A percentile compares a stretch with the other conserved stretches of the same genome.
Evolutionary conservation across 148 eudicot species (phyloP).

Genomic region (Rhododendron mucronatum): DNA sequence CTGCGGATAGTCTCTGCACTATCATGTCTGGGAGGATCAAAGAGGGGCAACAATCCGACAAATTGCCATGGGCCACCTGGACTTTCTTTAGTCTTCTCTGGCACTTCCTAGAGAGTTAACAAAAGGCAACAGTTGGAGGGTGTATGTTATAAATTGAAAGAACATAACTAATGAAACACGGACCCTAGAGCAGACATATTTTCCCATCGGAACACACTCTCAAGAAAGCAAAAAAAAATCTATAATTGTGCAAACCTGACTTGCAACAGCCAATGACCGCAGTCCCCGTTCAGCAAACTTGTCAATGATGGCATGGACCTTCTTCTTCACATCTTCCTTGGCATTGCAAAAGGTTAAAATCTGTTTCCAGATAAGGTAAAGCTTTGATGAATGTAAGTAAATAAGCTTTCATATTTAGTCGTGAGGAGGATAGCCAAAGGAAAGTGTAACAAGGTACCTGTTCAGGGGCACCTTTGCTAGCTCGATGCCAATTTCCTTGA

Average conservation of each 20-base stretch:
- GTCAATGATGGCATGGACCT: conserved; percentile 74
- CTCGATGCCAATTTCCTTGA: conserved; percentile 68
- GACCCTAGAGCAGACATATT: neutral
- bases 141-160: neutral
- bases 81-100: conserved; percentile 67
- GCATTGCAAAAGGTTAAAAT: conserved; percentile 81
- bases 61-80: conserved; percentile 87
- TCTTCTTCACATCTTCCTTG: conserved; percentile 77
- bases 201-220: neutral
- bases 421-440: neutral
- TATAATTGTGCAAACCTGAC: conserved; percentile 47
- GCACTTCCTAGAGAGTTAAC: conserved; percentile 53
- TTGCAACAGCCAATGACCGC: conserved; percentile 80
- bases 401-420: neutral
- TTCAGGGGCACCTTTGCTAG: conserved; percentile 86
- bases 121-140: conserved; percentile 1
- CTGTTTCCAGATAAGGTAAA: conserved; percentile 32
- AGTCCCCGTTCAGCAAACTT: conserved; percentile 93
- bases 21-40: conserved; percentile 93
- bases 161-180: neutral
- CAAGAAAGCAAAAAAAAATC: neutral
- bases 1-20: conserved; percentile 86
- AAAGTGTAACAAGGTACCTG: conserved; percentile 36
- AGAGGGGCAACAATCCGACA: conserved; percentile 83
- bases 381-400: neutral